Base-by-base conservation (phyloP, 352 stramenopile genomes). In the Phytophthora hybrid region DNA sequence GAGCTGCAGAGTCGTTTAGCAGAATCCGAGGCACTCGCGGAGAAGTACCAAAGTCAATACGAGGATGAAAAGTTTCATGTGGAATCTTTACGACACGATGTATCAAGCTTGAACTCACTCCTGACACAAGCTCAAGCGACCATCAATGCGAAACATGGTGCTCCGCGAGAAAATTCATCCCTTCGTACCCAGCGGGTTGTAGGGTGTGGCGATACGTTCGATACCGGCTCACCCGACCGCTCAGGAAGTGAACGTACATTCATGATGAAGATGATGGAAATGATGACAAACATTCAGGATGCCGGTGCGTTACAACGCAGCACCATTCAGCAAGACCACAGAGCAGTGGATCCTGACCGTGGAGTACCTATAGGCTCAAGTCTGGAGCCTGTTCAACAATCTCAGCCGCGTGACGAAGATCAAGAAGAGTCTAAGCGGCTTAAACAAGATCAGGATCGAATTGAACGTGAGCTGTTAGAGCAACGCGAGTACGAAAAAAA, bases 11-110 rank as follows among this genome's bases (percentile, higher is more conserved):
- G 64, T 26, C 83, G 77, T 7, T 54, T 92, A 5, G 82, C 68
- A 0, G 85, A 92, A 59, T 79, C 73, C 21, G 86, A 96, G 51
- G 84, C 86, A 0, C 44, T 52, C 1, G 76, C 73, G 1, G 80
- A 91, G 29, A 92, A 90, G 31, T 93, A 83, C 44, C 83, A 89
- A 37, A 88, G 67, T 3, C 88, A 95, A 66, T 91, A 85, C 47
- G 89, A 96, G 58, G 89, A 95, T 56, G 89, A 96, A 63, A 87
- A 87, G 34, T 62, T 93, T 0, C 87, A 94, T 32, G 85, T 93
- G 0, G 82, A 91, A 53, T 82, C 86, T 1, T 57, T 94, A 19
- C 82, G 88, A 0, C 86, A 93, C 46, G 86, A 96, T 61, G 84
- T 94, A 5, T 65, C 67, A 0, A 92, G 72, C 58, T 71, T 96